phyloP scores from a whole-genome alignment of 768 basidiomycete genomes.

The Boletus subparvulus region DNA sequence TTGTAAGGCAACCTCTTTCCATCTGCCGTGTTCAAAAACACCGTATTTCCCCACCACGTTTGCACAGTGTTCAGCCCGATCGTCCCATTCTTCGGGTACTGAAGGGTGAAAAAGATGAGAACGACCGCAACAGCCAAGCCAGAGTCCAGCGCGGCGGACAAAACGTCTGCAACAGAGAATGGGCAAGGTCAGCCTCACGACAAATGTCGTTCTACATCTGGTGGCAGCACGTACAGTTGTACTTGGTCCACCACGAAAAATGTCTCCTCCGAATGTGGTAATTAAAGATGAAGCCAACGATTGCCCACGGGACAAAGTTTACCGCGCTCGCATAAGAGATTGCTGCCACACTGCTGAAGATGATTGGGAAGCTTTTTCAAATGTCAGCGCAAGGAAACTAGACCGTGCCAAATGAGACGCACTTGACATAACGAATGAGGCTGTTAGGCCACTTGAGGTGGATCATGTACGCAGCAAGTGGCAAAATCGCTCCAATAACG shows the following conservation, averaged over 20 bases:
- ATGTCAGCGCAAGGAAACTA: not conserved
- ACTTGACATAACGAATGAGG: slow-evolving; percentile 64
- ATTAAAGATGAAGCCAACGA: slow-evolving; percentile 67
- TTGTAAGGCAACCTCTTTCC: slow-evolving; percentile 10
- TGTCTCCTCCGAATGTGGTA: slow-evolving; percentile 57
- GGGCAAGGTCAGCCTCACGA: slow-evolving; percentile 14
- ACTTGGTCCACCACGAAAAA: slow-evolving; percentile 70
- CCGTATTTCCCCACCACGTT: slow-evolving; percentile 72
- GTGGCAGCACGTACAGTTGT: slow-evolving; percentile 33
- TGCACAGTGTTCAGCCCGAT: slow-evolving; percentile 56
- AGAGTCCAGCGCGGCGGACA: slow-evolving; percentile 72
- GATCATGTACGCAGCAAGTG: slow-evolving; percentile 53
- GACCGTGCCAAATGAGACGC: slow-evolving; percentile 23
- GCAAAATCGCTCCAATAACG: slow-evolving; percentile 70
- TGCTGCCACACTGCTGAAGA: slow-evolving; percentile 55
- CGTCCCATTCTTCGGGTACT: slow-evolving; percentile 60
- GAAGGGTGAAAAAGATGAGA: slow-evolving; percentile 59
- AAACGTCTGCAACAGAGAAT: slow-evolving; percentile 41
- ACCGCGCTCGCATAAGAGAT: slow-evolving; percentile 67
- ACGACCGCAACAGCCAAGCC: slow-evolving; percentile 61
- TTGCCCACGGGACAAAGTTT: slow-evolving; percentile 67
- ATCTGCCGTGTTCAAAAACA: slow-evolving; percentile 27
- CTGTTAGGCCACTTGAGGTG: slow-evolving; percentile 63
- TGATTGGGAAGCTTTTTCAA: slow-evolving; percentile 37
- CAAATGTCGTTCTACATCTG: not conserved